phyloP scores from a whole-genome alignment of 129 eudicot genomes.

The Logfia minima region DNA sequence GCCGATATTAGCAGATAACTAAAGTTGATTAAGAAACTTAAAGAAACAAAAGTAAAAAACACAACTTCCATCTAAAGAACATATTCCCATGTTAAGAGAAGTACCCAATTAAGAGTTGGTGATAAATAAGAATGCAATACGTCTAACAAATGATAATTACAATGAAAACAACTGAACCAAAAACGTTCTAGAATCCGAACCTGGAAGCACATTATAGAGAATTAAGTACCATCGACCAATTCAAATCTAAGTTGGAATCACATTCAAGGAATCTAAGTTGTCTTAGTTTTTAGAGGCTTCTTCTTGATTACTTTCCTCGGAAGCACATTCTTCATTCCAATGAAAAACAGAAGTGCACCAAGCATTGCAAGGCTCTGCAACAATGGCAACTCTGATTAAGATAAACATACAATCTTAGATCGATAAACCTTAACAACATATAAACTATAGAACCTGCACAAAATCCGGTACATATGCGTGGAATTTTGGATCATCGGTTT shows the following conservation, averaged over 20 bases:
- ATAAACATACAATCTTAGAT: neutral
- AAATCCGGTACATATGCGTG: constrained; percentile 43
- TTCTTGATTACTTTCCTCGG: constrained; percentile 59
- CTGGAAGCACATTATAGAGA: constrained; percentile 31
- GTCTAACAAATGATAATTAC: constrained; percentile 28
- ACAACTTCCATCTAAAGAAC: constrained; percentile 18
- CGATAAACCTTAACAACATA: neutral
- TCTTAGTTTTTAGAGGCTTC: constrained; percentile 54
- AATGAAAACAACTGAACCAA: constrained; percentile 30
- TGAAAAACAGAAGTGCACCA: constrained; percentile 74
- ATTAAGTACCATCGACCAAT: constrained; percentile 10
- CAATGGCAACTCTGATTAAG: neutral
- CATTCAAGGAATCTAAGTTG: constrained; percentile 38
- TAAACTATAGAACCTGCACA: constrained; percentile 51
- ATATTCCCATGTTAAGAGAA: constrained; percentile 24
- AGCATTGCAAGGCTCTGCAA: constrained; percentile 58
- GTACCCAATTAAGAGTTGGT: constrained; percentile 17
- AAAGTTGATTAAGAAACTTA: neutral
- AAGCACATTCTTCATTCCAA: constrained; percentile 81
- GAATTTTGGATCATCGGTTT: constrained; percentile 41
- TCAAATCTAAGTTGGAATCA: constrained; percentile 19
- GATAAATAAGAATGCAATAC: constrained; percentile 19
- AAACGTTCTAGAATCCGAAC: constrained; percentile 34
- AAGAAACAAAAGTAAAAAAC: neutral
- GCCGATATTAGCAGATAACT: neutral